A percentile compares a stretch with the other conserved stretches of the same genome.
Evolutionary conservation across 768 basidiomycete species (phyloP).

Genomic region (Podaxis pistillaris): DNA sequence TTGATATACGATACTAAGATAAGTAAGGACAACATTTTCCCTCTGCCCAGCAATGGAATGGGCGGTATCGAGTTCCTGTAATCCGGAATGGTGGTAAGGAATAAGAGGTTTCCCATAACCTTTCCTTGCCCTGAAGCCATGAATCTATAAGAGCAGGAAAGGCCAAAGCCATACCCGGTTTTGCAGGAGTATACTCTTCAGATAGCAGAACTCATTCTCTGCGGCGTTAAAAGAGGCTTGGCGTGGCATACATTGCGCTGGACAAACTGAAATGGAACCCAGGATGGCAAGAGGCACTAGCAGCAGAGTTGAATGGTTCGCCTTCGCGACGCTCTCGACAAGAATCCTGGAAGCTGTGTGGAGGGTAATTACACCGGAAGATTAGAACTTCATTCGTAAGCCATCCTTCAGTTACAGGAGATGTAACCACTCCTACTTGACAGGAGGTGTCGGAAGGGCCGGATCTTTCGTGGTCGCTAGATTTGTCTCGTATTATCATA

Average conservation of each 20-base stretch:
- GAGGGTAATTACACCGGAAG: neutral
- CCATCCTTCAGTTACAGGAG: no score
- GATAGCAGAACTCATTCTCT: constrained; percentile 45
- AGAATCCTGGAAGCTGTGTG: constrained; percentile 2
- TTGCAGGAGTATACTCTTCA: neutral
- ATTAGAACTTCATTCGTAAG: no score
- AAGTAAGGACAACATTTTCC: neutral
- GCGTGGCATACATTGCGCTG: constrained; percentile 44
- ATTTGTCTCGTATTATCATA: no score
- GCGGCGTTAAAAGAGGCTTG: constrained; percentile 37
- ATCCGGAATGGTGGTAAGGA: constrained; percentile 46
- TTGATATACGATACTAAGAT: no score
- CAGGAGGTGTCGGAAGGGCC: no score
- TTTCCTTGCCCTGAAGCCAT: neutral
- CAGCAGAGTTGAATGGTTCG: constrained; percentile 24
- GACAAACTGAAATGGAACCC: constrained; percentile 50
- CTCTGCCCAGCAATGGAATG: constrained; percentile 26
- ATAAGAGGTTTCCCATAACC: neutral
- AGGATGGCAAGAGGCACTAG: constrained; percentile 37
- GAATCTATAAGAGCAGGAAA: constrained; percentile 28
- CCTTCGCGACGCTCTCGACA: neutral
- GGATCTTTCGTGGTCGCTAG: no score
- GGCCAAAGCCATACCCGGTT: constrained; percentile 17
- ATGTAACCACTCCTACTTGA: no score
- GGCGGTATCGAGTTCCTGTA: constrained; percentile 47